Percentiles rank a stretch among this genome's conserved stretches.
phyloP scores from a whole-genome alignment of 228 moss, liverwort and hornwort species.

The Sphagnum magellanicum region DNA sequence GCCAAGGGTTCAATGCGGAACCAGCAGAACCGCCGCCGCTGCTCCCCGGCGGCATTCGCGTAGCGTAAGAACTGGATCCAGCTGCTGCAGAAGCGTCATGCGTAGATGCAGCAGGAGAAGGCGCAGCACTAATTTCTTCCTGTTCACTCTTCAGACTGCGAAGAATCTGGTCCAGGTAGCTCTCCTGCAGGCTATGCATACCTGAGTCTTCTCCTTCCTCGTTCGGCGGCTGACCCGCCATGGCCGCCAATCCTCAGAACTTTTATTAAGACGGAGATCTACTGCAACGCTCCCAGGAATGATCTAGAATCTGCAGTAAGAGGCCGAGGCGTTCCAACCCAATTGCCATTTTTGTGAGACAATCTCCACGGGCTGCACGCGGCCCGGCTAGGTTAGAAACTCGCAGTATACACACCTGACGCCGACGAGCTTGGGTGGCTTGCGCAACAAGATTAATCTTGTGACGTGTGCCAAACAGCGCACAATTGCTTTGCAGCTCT shows the following conservation, averaged over 20 bases:
- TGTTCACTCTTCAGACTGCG: constrained; percentile 35
- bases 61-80: constrained; percentile 5
- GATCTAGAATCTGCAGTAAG: no score
- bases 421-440: no score
- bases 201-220: neutral
- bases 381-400: no score
- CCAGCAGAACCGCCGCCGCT: neutral
- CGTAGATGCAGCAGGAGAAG: constrained; percentile 23
- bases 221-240: neutral
- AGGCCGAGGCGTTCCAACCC: no score
- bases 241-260: neutral
- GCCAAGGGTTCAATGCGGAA: neutral
- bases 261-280: no score
- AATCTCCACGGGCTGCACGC: no score
- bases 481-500: no score
- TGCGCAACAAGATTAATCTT: no score
- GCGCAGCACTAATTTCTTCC: constrained; percentile 20
- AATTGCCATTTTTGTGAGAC: no score
- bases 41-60: neutral
- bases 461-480: no score
- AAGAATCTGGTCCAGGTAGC: neutral
- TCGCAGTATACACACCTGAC: no score
- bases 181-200: neutral
- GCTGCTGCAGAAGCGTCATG: constrained; percentile 18
- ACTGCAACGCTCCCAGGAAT: no score